Conservation (phyloP, 257 asterid species). For the Knoxia roxburghii region DNA sequence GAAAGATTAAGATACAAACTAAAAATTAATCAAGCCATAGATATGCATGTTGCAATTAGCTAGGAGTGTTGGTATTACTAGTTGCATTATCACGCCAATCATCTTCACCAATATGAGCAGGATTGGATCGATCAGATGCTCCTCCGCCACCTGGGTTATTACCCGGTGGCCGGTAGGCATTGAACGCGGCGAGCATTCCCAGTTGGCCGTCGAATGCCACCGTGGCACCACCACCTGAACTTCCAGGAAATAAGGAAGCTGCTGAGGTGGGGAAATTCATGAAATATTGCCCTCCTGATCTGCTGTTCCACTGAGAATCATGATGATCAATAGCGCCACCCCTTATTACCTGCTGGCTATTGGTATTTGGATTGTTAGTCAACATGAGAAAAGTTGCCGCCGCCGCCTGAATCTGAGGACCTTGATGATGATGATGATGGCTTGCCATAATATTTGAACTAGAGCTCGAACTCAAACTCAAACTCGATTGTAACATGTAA, state of each 20-base stretch:
- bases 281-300: slow-evolving; percentile 37
- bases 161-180: slow-evolving; percentile 33
- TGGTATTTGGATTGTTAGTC: slow-evolving; percentile 23
- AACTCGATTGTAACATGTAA: slow-evolving; percentile 29
- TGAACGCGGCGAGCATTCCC: slow-evolving; percentile 51
- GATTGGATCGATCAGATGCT: slow-evolving; percentile 19
- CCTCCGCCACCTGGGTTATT: slow-evolving; percentile 24
- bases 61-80: slow-evolving; percentile 19
- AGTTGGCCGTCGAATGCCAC: slow-evolving; percentile 47
- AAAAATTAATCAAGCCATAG: slow-evolving; percentile 11
- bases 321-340: slow-evolving; percentile 11
- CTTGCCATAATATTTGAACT: slow-evolving; percentile 20
- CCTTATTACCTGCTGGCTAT: slow-evolving; percentile 21
- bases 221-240: slow-evolving; percentile 26
- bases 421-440: slow-evolving; percentile 23
- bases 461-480: slow-evolving; percentile 20
- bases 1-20: slow-evolving; percentile 5
- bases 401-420: slow-evolving; percentile 27
- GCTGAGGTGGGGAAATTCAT: slow-evolving; percentile 47
- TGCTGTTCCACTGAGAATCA: slow-evolving; percentile 38
- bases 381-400: slow-evolving; percentile 26
- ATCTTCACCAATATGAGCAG: slow-evolving; percentile 21
- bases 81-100: slow-evolving; percentile 23
- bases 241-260: slow-evolving; percentile 31
- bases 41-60: slow-evolving; percentile 1